Base-by-base conservation (phyloP, 345 rosid genomes). In the Citrus medica region DNA sequence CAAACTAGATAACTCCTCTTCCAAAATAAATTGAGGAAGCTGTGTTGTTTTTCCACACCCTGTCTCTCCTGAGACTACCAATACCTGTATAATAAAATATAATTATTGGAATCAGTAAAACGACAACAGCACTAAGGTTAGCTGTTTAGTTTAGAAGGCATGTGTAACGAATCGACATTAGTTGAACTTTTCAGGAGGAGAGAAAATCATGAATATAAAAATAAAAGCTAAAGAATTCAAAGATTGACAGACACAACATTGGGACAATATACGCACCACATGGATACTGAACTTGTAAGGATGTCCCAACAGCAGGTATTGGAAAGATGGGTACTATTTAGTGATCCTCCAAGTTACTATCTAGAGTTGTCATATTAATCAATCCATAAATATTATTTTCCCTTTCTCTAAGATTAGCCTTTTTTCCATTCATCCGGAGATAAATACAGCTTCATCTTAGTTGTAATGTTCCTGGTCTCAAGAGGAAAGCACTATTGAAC, bases 31-130 rank as follows among this genome's bases (percentile, higher is more conserved):
- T 25, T 93, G 98, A 82, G 99, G 97, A 77, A 95, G 97, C 79
- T 95, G 99, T 67, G 99, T 93, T 71, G 99, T 93, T 86, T 95
- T 95, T 81, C 99, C 98, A 90, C 99, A 95, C 32, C 99, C 99
- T 2, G 99, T 95, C 87, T 92, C 98, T 74, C 99, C 99, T 68
- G 99, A 95, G 76, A 93, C 91, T 53, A 95, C 98, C 79, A 93
- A 64, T 65, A 93, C 96, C 99, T 95, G 80, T 22, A 81, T 76
- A 22, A 37, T 71, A 51, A 75, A 62, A 67, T 51, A 72, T 7
- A 79, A 65, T 40, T 55, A 60, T 62, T 13, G 24, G 69, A 69
- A 67, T 76, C 46, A 62, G 12, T 32, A 25, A 30, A 76, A 16
- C 24, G 21, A 25, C 16, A 64, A 69, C 58, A 42, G 64, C 77